Base-by-base conservation (phyloP, 345 rosid genomes). In the Sisymbrium altissimum region DNA sequence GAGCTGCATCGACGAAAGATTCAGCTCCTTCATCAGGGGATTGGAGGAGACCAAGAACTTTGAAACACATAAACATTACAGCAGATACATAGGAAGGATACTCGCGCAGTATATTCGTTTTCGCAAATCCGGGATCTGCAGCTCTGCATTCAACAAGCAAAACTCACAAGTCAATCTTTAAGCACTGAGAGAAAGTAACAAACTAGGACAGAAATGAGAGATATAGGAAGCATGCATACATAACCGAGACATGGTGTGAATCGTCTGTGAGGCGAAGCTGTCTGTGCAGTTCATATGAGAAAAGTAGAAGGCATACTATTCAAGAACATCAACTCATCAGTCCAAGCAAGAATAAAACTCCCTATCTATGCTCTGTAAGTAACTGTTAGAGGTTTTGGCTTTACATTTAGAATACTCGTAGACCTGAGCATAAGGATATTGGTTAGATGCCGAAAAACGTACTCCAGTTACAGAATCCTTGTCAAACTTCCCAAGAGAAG, bases 81-180 rank as follows among this genome's bases (percentile, higher is more conserved):
- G 39, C 25, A 44, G 86, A 68, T 62, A 91, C 76, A 66, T 17
- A 83, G 1, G 68, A 52, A 69, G 98, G 97, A 78, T 83, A 48
- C 81, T 94, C 96, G 64, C 86, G 85, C 98, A 91, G 86, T 75
- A 94, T 83, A 64, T 88, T 84, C 17, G 98, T 93, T 80, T 84
- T 68, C 44, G 79, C 91, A 0, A 53, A 64, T 76, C 97, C 98
- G 33, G 93, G 98, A 83, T 93, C 98, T 21, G 83, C 96, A 74
- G 89, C 86, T 79, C 97, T 90, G 70, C 54, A 72, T 40, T 48
- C 49, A 56, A 43, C 32, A 75, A 70, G 1, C 38, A 64, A 57
- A 56, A 53, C 44, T 13, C 25, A 72, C 12, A 18, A 73, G 17
- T 56, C 39, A 21, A 35, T 64, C 40, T 39, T 40, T 19, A 13